phyloP scores from a whole-genome alignment of 257 asterid species.

The Datura wrightii region DNA sequence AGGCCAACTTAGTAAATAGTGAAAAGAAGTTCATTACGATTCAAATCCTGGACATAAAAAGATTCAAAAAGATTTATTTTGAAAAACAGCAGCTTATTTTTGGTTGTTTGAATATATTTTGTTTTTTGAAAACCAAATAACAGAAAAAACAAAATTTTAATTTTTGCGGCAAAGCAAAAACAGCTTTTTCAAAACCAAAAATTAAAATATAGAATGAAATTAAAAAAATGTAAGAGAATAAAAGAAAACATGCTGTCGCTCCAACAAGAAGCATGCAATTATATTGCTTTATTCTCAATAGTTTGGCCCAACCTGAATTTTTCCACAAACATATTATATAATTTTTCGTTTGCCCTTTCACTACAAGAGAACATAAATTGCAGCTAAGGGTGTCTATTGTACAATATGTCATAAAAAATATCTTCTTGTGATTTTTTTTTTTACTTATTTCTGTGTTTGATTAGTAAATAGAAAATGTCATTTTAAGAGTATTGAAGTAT shows the following conservation, averaged over 20 bases:
- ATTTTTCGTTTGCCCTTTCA: not conserved
- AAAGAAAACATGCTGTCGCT: constrained; percentile 3
- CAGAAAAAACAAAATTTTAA: not conserved
- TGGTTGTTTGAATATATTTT: not conserved
- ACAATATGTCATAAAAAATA: too few species aligned
- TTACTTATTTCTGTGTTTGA: too few species aligned
- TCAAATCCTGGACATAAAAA: not conserved
- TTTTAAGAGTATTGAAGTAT: too few species aligned
- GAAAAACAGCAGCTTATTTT: not conserved
- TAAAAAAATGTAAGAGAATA: not conserved
- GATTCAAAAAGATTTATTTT: not conserved
- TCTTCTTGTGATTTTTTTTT: too few species aligned
- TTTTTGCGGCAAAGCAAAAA: not conserved
- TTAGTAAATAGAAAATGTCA: too few species aligned
- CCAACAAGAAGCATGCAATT: not conserved
- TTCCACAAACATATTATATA: not conserved
- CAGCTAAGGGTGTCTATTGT: not conserved
- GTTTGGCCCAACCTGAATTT: not conserved
- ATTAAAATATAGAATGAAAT: not conserved
- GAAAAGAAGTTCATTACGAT: not conserved
- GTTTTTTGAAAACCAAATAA: not conserved
- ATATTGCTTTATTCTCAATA: not conserved
- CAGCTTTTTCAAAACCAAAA: not conserved
- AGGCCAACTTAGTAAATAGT: not conserved
- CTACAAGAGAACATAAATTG: not conserved